Base-by-base conservation (phyloP, 192 early-diverging fungal genomes). In the Mortierella antarctica region DNA sequence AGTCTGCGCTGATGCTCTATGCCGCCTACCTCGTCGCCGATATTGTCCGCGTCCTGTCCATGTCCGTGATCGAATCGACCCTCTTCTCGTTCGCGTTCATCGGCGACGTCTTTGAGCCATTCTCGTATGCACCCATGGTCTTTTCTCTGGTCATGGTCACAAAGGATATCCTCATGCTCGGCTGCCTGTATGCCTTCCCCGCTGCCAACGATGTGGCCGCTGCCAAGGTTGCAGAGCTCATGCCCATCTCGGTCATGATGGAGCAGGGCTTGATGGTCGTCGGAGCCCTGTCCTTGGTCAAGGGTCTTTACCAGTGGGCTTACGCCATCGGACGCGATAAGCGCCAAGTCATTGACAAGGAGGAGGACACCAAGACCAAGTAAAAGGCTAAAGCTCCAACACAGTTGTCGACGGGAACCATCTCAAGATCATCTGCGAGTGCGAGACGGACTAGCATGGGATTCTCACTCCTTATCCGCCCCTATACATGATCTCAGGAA, bases 321-420 rank as follows among this genome's bases (percentile, higher is more conserved):
- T 71, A 71, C 40, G 77, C 77, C 60, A 80, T 80, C 59, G 77
- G 77, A 40, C 69, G 77, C 39, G 77, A 80, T 55, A 80, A 80
- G 60, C 77, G 77, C 56, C 77, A 80, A 70, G 77, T 80, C 59
- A 80, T 80, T 44, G 23, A 57, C 23, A 70, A 79, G 70, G 76
- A 58, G 62, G 49, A 17, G 5, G 5, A 14, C 18, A 63, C 71
- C 70, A 80, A 80, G 69, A 56, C 49, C 41, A 53, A 80, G 21
- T 80, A 80, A 76, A 47, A 31, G 31, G 3, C 31, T 31, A 31
- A 31, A 31, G 31, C 31, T 2, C 31, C 31, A 31, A 31, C 31
- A 31, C 31, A 31, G 31, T 31, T 31, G 31, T 31, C 31, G 57
- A 58, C 57, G 41, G 23, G 11, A 4, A 58, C 18, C 18, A 58